These are phyloP conservation scores for Aspergillus sclerotioniger DNA, from an alignment of 495 filamentous ascomycete genomes.

Conservation along the genomic window DNA sequence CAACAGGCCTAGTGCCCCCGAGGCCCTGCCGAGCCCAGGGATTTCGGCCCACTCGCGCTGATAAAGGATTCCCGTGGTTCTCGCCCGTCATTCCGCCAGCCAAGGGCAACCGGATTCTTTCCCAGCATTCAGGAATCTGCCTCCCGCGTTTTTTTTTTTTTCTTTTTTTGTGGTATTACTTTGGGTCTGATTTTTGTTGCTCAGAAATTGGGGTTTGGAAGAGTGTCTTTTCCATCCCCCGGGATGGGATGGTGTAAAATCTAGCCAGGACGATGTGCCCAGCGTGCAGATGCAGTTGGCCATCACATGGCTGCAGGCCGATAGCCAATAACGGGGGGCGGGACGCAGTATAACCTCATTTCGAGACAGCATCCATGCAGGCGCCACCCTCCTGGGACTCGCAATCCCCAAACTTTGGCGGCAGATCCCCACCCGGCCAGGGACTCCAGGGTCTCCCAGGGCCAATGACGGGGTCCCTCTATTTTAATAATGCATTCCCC, in stretches of 20 bases:
- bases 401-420: not conserved
- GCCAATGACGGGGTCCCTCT: not conserved
- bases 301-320: constrained; percentile 2
- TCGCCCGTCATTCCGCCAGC: not conserved
- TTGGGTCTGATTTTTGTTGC: too few relatives aligned
- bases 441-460: not conserved
- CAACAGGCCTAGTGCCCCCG: not conserved
- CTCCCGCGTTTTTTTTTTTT: not conserved
- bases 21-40: too few relatives aligned
- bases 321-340: not conserved
- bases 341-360: constrained; percentile 1
- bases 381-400: constrained; percentile 7
- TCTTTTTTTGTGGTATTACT: too few relatives aligned
- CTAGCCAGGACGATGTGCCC: not conserved
- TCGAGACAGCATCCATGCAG: constrained; percentile 7
- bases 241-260: too few relatives aligned
- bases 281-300: not conserved
- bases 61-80: not conserved
- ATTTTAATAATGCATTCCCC: constrained; percentile 14
- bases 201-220: too few relatives aligned
- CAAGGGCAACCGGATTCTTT: constrained; percentile 10
- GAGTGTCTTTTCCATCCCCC: too few relatives aligned
- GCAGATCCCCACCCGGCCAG: not conserved
- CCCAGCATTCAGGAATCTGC: constrained; percentile 6
- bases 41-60: not conserved